These are phyloP conservation scores for Kwoniella bestiolae DNA, from an alignment of 768 basidiomycete genomes.

Conservation along the genomic window DNA sequence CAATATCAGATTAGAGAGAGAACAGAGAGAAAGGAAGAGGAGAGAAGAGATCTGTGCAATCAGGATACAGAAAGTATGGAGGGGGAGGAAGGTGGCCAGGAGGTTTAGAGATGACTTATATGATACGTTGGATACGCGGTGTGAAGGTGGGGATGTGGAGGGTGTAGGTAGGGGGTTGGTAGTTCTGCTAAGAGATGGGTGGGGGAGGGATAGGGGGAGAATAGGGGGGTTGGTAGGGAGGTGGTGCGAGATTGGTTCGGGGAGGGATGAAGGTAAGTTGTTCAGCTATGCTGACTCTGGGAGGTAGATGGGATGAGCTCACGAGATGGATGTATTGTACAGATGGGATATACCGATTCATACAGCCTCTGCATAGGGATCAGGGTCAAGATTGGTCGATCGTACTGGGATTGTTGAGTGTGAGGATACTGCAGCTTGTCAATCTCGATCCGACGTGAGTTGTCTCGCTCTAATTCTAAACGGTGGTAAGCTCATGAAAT, in stretches of 20 bases:
- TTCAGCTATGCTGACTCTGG: no score
- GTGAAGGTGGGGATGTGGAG: conserved; percentile 18
- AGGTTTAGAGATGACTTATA: conserved; percentile 24
- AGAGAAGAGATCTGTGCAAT: conserved; percentile 35
- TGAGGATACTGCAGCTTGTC: conserved; percentile 24
- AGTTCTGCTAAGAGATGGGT: conserved; percentile 27
- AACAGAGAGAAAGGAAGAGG: conserved; percentile 39
- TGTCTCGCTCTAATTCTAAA: background rate
- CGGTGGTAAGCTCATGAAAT: background rate
- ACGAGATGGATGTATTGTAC: background rate
- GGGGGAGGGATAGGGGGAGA: conserved; percentile 19
- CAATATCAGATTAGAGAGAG: conserved; percentile 45
- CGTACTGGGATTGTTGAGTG: conserved; percentile 5
- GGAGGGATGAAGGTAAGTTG: background rate
- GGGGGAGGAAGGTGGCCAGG: conserved; percentile 33
- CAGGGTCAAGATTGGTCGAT: conserved; percentile 12
- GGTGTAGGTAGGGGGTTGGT: conserved; percentile 24
- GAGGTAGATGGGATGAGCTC: background rate
- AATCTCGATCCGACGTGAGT: conserved; percentile 24
- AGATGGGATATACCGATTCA: conserved; percentile 5
- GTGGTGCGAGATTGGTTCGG: conserved; percentile 19
- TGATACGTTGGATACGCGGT: conserved; percentile 25
- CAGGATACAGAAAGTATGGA: conserved; percentile 49
- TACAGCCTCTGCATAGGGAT: conserved; percentile 1
- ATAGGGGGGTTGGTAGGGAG: conserved; percentile 15